phyloP scores from a whole-genome alignment of 202 grass and related monocot species.

The Dendrocalamus latiflorus region DNA sequence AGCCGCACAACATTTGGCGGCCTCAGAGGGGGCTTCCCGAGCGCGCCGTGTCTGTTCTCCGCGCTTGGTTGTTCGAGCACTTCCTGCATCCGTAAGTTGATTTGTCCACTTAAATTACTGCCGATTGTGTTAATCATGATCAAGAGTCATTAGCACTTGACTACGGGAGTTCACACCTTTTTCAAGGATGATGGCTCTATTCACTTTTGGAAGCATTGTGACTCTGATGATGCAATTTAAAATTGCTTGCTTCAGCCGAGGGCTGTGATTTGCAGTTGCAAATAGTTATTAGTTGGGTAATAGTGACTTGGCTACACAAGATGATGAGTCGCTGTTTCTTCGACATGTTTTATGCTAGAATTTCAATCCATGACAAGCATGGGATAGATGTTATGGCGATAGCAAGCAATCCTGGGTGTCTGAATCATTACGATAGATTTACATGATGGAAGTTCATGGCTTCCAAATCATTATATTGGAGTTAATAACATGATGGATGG shows the following conservation, averaged over 20 bases:
- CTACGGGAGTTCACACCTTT: background rate
- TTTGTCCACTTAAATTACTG: background rate
- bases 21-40: slow-evolving; percentile 81
- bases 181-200: background rate
- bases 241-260: background rate
- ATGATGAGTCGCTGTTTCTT: slow-evolving; percentile 15
- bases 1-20: slow-evolving; percentile 75
- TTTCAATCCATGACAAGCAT: background rate
- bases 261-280: background rate
- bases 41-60: slow-evolving; percentile 71
- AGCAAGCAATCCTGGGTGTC: slow-evolving; percentile 21
- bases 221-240: background rate
- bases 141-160: background rate
- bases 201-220: background rate
- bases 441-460: slow-evolving; percentile 17
- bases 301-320: background rate
- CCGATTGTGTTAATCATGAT: background rate
- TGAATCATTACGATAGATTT: slow-evolving; percentile 32
- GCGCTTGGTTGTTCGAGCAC: slow-evolving; percentile 86
- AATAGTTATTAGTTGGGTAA: background rate
- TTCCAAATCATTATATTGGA: slow-evolving; percentile 26
- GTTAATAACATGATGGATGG: background rate
- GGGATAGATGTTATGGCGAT: slow-evolving; percentile 7
- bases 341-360: slow-evolving; percentile 7
- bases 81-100: slow-evolving; percentile 83